phyloP scores from a whole-genome alignment of 2,329 filamentous ascomycete genomes.

The Phyllosticta citrichinensis region DNA sequence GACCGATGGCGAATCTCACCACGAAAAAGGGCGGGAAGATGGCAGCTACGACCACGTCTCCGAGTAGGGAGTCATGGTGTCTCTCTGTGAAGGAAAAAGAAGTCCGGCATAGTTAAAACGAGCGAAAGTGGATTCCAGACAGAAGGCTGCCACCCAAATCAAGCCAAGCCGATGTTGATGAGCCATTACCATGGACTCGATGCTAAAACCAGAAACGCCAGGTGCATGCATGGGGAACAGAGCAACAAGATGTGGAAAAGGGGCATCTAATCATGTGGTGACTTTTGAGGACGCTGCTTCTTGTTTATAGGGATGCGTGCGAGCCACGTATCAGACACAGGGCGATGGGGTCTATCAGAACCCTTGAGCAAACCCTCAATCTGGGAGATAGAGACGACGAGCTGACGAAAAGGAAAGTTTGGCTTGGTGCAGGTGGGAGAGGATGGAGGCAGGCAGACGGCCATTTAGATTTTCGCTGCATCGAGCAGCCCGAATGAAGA shows the following conservation, averaged over 20 bases:
- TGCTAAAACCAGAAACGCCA: constrained; percentile 4
- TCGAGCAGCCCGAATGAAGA: not conserved
- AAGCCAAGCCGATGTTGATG: not conserved
- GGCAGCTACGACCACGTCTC: not conserved
- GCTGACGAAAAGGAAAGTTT: not conserved
- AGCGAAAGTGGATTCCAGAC: not conserved
- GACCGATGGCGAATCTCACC: not conserved
- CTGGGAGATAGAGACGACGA: not conserved
- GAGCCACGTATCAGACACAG: not conserved
- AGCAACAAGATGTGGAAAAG: not conserved
- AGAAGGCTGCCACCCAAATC: not conserved
- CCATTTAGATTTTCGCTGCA: not conserved
- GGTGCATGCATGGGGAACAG: constrained; percentile 3
- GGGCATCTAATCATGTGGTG: not conserved
- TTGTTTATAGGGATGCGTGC: not conserved
- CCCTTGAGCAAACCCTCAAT: not conserved
- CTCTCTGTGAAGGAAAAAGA: not conserved
- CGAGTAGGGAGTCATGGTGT: not conserved
- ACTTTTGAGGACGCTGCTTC: not conserved
- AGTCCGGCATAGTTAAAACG: not conserved
- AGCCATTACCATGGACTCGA: not conserved
- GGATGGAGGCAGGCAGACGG: not conserved
- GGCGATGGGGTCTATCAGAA: not conserved
- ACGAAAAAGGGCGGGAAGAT: not conserved
- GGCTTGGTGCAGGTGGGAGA: not conserved